Evolutionary conservation across 192 early-diverging fungal species (phyloP).

Genomic region (Piromyces sp.): DNA sequence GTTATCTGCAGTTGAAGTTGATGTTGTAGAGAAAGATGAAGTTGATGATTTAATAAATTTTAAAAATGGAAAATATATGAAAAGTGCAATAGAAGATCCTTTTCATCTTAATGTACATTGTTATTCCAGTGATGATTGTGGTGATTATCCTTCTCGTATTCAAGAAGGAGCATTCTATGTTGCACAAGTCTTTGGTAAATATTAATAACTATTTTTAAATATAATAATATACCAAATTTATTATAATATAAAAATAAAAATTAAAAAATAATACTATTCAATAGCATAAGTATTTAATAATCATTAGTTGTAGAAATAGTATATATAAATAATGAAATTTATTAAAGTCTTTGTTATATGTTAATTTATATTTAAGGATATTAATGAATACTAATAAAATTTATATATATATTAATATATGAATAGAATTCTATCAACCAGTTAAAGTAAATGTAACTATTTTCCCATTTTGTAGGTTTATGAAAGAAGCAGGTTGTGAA

Average conservation of each 20-base stretch:
- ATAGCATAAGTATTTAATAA: too few species aligned
- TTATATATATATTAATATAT: background rate
- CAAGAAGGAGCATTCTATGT: background rate
- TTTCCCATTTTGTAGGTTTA: background rate
- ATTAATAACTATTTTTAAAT: too few species aligned
- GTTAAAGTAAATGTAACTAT: background rate
- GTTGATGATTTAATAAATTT: background rate
- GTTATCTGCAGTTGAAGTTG: background rate
- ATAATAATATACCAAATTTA: too few species aligned
- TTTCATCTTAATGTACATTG: background rate
- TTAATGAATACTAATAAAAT: background rate
- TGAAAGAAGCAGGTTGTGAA: background rate
- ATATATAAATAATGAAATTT: too few species aligned
- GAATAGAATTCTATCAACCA: background rate
- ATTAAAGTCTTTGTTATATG: too few species aligned
- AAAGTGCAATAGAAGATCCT: background rate
- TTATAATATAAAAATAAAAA: too few species aligned
- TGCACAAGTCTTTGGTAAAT: background rate
- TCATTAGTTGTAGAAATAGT: too few species aligned
- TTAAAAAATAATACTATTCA: too few species aligned
- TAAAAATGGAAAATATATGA: background rate
- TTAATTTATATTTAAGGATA: background rate
- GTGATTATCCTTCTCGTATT: background rate
- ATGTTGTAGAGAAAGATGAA: background rate
- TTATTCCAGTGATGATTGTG: background rate